A percentile compares a stretch with the other conserved stretches of the same genome.
Evolutionary conservation across 2,329 filamentous ascomycete species (phyloP).

Genomic region (Penicillium sp.): DNA sequence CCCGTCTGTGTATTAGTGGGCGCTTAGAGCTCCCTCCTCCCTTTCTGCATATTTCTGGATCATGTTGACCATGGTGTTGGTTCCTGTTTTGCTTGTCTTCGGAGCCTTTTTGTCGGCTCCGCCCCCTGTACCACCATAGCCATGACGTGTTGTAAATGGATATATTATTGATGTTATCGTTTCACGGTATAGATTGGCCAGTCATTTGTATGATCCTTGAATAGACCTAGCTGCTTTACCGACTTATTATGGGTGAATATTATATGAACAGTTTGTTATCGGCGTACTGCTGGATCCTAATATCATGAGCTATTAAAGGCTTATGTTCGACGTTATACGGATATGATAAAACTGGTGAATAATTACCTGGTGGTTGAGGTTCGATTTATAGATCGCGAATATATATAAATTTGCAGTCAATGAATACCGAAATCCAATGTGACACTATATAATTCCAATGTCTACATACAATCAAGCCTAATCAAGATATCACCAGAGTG

Average conservation of each 20-base stretch:
- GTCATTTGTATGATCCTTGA: not conserved
- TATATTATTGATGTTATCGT: constrained; percentile 10
- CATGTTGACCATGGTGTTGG: constrained; percentile 29
- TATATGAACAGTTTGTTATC: not conserved
- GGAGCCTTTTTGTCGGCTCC: constrained; percentile 8
- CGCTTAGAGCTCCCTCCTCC: constrained; percentile 21
- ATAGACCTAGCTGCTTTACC: not conserved
- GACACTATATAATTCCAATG: not conserved
- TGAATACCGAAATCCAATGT: not conserved
- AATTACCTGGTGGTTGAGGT: not conserved
- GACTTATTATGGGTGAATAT: not conserved
- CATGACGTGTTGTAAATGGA: constrained; percentile 27
- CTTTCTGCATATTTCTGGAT: constrained; percentile 25
- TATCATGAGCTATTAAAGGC: too few relatives aligned
- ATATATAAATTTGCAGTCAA: not conserved
- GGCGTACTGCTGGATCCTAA: not conserved
- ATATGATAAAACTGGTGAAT: not conserved
- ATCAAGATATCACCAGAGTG: not conserved
- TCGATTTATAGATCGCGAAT: not conserved
- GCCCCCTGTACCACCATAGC: constrained; percentile 27
- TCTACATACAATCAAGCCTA: too few relatives aligned
- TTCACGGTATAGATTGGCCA: not conserved
- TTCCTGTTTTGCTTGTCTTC: constrained; percentile 23
- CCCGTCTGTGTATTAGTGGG: constrained; percentile 39
- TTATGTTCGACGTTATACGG: not conserved